phyloP scores from a whole-genome alignment of 2,329 filamentous ascomycete species.

The Geosmithia morbida region DNA sequence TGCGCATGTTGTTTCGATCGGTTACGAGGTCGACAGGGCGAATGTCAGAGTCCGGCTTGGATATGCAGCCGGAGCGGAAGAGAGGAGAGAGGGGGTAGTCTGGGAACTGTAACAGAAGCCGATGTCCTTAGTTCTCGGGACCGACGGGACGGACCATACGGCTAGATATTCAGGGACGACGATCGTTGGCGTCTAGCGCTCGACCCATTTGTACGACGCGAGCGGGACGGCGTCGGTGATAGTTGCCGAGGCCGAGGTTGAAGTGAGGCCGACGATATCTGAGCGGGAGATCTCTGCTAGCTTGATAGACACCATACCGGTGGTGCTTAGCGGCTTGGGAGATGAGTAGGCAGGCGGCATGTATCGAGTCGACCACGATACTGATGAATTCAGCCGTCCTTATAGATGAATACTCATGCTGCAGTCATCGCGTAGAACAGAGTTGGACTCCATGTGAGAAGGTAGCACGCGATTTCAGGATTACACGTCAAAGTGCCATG shows the following conservation, averaged over 20 bases:
- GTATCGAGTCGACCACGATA: too few species aligned
- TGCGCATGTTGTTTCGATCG: slow-evolving; percentile 22
- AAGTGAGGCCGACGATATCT: slow-evolving; percentile 6
- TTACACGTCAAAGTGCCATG: too few species aligned
- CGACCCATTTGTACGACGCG: slow-evolving; percentile 36
- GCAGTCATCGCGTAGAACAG: too few species aligned
- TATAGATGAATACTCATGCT: too few species aligned
- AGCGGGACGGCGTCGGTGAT: slow-evolving; percentile 23
- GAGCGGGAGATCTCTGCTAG: slow-evolving; percentile 7
- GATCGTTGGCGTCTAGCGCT: slow-evolving; percentile 23
- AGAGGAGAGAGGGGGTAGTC: slow-evolving; percentile 28
- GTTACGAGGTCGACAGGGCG: slow-evolving; percentile 23
- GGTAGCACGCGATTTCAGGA: too few species aligned
- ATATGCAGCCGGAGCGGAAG: slow-evolving; percentile 25
- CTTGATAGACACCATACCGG: neutral
- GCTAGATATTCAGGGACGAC: slow-evolving; percentile 25
- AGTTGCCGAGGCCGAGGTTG: slow-evolving; percentile 5
- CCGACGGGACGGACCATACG: slow-evolving; percentile 18
- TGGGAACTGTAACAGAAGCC: slow-evolving; percentile 24
- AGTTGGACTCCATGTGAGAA: too few species aligned
- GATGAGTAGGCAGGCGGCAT: too few species aligned
- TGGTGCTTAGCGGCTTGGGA: too few species aligned
- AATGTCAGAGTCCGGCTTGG: slow-evolving; percentile 23
- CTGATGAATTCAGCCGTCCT: too few species aligned
- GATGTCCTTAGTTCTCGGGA: slow-evolving; percentile 15